Base-by-base conservation (phyloP, 1,284 basidiomycete species). In the Cutaneotrichosporon spelunceum region DNA sequence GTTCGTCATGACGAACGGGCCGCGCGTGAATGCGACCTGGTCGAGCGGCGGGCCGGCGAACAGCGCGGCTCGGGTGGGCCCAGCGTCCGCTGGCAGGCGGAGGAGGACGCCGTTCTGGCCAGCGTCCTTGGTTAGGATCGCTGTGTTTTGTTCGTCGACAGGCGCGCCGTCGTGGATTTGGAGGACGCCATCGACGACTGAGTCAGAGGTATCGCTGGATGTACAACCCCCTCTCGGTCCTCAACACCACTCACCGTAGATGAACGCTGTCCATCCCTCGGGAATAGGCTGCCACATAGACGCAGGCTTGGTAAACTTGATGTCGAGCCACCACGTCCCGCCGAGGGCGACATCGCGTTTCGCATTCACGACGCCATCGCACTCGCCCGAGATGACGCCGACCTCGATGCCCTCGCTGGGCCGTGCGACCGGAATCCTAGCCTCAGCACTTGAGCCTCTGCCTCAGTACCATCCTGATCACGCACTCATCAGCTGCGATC, bases 251-350 rank as follows among this genome's bases (percentile, higher is more conserved):
- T 88, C 80, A 48, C 85, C 89, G 75, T 93, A 93, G 30, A 89
- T 81, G 75, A 93, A 93, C 1, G 86, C 79, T 3, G 90, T 93
- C 90, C 91, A 93, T 27, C 87, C 87, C 21, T 78, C 76, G 83
- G 93, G 93, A 44, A 98, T 82, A 6, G 87, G 84, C 73, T 96
- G 93, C 80, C 90, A 96, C n/a, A 92, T 81, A 21, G 82, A 81
- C 1, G 84, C 85, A 19, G 86, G 83, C 59, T 52, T 45, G 14
- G 30, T 83, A 72, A 95, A 87, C 60, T 81, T 84, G 61, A 90
- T 80, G 74, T 96, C 92, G 80, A 95, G 87, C 77, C 87, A 97
- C 89, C 91, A 93, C 76, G 91, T 93, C 3, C 91, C 92, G 8
- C 91, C 93, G 2, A 93, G 84, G 0, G 89, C 88, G 36, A 48